Base-by-base conservation (phyloP, 129 eudicot genomes). In the Centrapalus pauciflorus region DNA sequence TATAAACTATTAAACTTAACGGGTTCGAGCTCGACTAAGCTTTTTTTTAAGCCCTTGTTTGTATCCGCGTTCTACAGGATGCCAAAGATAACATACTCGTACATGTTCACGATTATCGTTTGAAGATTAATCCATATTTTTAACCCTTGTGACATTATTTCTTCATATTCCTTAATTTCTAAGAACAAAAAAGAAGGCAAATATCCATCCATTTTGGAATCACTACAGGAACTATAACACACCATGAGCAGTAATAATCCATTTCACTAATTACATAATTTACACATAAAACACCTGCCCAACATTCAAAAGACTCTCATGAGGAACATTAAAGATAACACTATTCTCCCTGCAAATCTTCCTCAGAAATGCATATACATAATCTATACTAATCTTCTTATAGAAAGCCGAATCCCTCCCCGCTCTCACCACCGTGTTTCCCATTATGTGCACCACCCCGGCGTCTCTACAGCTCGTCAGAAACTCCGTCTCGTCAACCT, bases 321-420 rank as follows among this genome's bases (percentile, higher is more conserved):
- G 98, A 63, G 98, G 98, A 56, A 91, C 83, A 79, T 91, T 83
- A 52, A 91, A 87, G 28, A 91, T 91, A n/a, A 83, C 98, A 76
- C 98, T 91, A 67, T 91, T 72, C 71, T 91, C 98, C 86, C 98
- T 81, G 81, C 98, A 87, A 11, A 91, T 91, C 85, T 91, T 91
- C 84, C 98, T 79, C 41, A 91, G 74, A 67, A 91, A 91, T 13
- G 94, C 95, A 74, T 91, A 91, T 24, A 87, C 79, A 38, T 87
- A 87, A 83, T 91, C 98, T 48, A 91, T 84, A 12, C 90, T 81
- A 10, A 91, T 72, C 57, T 72, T 91, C 67, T 87, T 87, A 23
- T 60, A 74, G 30, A 87, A 57, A 49, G 81, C 16, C 7, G 98
- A 81, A 34, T 83, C 88, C 27, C 90, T 80, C 56, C 96, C 73